phyloP scores from a whole-genome alignment of 805 yeast genomes.

The Jamesozyma piceae region DNA sequence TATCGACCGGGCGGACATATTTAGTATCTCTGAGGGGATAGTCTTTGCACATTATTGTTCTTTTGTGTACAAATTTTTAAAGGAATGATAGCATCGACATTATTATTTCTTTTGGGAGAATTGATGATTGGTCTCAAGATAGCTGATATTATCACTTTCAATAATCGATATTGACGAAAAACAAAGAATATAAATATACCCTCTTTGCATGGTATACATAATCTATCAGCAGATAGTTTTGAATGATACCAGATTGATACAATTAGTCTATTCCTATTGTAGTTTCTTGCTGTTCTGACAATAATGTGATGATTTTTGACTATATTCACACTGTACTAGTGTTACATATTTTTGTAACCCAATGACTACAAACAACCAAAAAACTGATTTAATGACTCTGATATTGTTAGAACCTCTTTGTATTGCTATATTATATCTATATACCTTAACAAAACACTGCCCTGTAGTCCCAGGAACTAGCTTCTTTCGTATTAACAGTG shows the following conservation, averaged over 20 bases:
- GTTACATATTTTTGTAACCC: constrained; percentile 19
- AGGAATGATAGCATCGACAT: constrained; percentile 20
- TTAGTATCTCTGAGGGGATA: constrained; percentile 26
- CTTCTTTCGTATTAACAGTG: no score
- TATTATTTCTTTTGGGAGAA: constrained; percentile 23
- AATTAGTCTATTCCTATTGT: no score
- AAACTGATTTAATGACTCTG: constrained; percentile 37
- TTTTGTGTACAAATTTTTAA: constrained; percentile 33
- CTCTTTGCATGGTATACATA: no score
- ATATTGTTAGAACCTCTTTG: constrained; percentile 6
- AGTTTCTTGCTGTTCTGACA: not conserved
- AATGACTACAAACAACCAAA: constrained; percentile 28
- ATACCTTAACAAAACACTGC: no score
- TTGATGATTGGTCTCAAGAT: constrained; percentile 35
- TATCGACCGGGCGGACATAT: constrained; percentile 45
- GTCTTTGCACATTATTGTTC: constrained; percentile 17
- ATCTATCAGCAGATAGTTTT: no score
- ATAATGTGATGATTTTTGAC: constrained; percentile 2
- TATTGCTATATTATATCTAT: not conserved
- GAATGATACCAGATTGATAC: no score
- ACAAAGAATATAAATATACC: no score
- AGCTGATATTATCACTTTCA: constrained; percentile 22
- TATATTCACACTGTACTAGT: constrained; percentile 35
- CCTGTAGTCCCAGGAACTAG: no score
- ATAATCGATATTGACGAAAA: no score